phyloP scores from a whole-genome alignment of 2,329 filamentous ascomycete species.

The Cladosporium velox region DNA sequence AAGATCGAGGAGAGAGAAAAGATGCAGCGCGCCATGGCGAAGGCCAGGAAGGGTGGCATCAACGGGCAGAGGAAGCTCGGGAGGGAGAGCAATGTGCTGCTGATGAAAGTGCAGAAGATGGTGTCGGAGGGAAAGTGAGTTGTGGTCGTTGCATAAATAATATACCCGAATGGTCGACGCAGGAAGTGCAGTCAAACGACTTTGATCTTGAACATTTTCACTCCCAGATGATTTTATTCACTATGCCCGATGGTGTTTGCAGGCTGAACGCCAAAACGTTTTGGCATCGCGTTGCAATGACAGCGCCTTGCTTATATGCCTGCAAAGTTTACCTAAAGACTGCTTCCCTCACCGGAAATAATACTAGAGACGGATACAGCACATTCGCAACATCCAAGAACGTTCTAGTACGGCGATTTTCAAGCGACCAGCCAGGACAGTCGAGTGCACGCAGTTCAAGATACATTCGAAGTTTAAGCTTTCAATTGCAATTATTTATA shows the following conservation, averaged over 20 bases:
- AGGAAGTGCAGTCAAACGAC: background rate
- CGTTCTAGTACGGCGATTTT: background rate
- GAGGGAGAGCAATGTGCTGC: constrained; percentile 73
- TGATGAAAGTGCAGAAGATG: constrained; percentile 76
- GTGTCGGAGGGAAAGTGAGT: constrained; percentile 47
- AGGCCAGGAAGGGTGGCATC: constrained; percentile 60
- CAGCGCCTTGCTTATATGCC: background rate
- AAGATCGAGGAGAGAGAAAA: constrained; percentile 66
- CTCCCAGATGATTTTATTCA: background rate
- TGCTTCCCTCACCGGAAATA: background rate
- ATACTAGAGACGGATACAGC: background rate
- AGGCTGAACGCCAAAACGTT: background rate
- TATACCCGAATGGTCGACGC: constrained; percentile 4
- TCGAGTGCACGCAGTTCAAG: background rate
- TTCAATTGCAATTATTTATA: background rate
- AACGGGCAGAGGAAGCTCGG: constrained; percentile 79
- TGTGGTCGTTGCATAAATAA: background rate
- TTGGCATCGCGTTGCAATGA: too few species aligned
- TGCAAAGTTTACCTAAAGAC: background rate
- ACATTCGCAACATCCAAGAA: background rate
- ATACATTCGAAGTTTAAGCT: background rate
- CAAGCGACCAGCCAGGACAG: background rate
- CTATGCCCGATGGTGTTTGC: background rate
- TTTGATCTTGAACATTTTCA: background rate
- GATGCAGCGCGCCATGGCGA: constrained; percentile 66